Base-by-base conservation (phyloP, 257 asterid genomes). In the Capsicum baccatum region DNA sequence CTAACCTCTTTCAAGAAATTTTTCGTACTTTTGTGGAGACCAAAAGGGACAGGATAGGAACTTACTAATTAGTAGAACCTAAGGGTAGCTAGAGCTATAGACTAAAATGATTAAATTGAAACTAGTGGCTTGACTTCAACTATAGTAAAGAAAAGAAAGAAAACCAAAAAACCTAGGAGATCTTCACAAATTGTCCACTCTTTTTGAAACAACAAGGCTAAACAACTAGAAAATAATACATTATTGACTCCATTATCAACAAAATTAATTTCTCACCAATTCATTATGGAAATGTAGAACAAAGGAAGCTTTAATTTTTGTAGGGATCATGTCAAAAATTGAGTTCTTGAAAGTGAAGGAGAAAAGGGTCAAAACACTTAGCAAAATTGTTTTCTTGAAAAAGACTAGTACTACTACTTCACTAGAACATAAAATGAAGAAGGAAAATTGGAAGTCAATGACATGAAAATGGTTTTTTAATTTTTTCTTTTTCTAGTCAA, bases 21-120 rank as follows among this genome's bases (percentile, higher is more conserved):
- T 6, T 0, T 50, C 21, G 62, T 93, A 94, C 89, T 89, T 67
- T 87, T 87, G 86, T 82, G 94, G 94, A 91, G 94, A 93, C 94
- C 94, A 91, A 90, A 91, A 88, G 91, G 81, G 81, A 26, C 63
- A 76, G 17, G 62, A 73, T 81, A 64, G 80, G 88, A 81, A 85
- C 86, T 83, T 85, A 89, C 58, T 85, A 83, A 83, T 69, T 82
- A 79, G 85, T 79, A 78, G 82, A 82, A 82, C 82, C 56, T 54
- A 79, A 26, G 33, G 74, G 37, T 84, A 85, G 76, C 13, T 68
- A 68, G 76, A 67, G 50, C 12, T 35, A 13, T 68, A 68, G 88
- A 50, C 52, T 62, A 33, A 82, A 86, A 76, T 86, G 84, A 87
- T 89, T 89, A 81, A 64, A 79, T 84, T 60, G 69, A 71, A 81